Percentiles rank a stretch among this genome's conserved stretches.
phyloP scores from a whole-genome alignment of 345 rosid genomes.

The Melaleuca alternifolia region DNA sequence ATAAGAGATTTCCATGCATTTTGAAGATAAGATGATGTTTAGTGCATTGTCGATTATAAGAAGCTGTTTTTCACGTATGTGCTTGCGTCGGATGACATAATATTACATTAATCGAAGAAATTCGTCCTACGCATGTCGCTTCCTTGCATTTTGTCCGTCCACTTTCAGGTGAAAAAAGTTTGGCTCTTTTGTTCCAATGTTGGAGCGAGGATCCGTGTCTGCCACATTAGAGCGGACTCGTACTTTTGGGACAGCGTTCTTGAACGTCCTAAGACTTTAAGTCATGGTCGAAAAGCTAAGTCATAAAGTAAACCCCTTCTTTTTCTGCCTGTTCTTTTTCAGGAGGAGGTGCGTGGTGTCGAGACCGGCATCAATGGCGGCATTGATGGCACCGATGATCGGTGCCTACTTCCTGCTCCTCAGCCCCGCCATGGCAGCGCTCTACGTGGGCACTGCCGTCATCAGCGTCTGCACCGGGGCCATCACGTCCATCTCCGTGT shows the following conservation, averaged over 20 bases:
- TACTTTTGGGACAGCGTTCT: neutral
- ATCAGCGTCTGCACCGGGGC: conserved; percentile 72
- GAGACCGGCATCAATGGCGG: conserved; percentile 48
- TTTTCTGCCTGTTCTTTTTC: neutral
- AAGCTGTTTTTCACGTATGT: neutral
- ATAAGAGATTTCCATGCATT: neutral
- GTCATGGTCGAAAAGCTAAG: neutral
- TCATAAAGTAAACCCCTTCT: neutral
- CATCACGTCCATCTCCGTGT: conserved; percentile 60
- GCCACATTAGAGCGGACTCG: neutral
- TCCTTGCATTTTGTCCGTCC: neutral
- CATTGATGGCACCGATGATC: conserved; percentile 50
- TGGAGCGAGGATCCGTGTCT: neutral
- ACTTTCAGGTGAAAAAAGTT: neutral
- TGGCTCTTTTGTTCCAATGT: neutral
- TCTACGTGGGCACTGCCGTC: conserved; percentile 55
- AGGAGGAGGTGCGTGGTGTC: conserved; percentile 42
- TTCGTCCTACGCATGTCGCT: neutral
- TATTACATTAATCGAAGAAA: neutral
- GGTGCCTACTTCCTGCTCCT: conserved; percentile 57
- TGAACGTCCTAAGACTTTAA: neutral
- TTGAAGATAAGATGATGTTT: neutral
- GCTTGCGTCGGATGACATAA: neutral
- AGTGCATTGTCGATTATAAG: neutral
- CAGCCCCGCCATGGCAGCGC: conserved; percentile 13